Percentiles rank a stretch among this genome's conserved stretches.
Conservation (phyloP, 1,139 yeast genomes). For the Magnusiomyces clavatus region DNA sequence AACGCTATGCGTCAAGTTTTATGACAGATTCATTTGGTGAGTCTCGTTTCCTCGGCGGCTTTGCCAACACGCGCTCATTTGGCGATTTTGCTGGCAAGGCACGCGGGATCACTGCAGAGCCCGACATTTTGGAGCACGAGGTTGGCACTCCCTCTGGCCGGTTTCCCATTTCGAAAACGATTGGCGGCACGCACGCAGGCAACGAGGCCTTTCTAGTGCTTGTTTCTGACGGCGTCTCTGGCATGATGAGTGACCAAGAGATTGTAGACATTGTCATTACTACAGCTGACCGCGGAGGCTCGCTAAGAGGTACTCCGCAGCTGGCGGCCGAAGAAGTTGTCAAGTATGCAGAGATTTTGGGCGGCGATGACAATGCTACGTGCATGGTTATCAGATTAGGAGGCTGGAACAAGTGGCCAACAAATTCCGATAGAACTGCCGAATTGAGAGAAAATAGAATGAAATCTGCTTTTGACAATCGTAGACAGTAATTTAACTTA, state of each 20-base stretch:
- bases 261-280: constrained; percentile 76
- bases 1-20: constrained; percentile 63
- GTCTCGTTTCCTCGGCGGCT: constrained; percentile 61
- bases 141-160: constrained; percentile 40
- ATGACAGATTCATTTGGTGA: constrained; percentile 92
- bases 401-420: constrained; percentile 95
- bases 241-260: constrained; percentile 79
- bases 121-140: constrained; percentile 64
- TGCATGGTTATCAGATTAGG: constrained; percentile 69
- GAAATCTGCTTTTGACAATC: constrained; percentile 37
- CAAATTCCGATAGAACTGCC: constrained; percentile 69
- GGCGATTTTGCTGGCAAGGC: constrained; percentile 79
- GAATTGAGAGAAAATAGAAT: constrained; percentile 67
- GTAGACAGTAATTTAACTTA: constrained; percentile 5
- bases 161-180: constrained; percentile 29
- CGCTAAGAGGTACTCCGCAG: constrained; percentile 72
- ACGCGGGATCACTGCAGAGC: constrained; percentile 86
- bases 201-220: constrained; percentile 75
- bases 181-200: constrained; percentile 39
- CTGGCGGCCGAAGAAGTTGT: constrained; percentile 79
- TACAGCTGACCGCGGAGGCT: constrained; percentile 60
- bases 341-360: constrained; percentile 74
- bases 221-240: constrained; percentile 83
- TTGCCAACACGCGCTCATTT: constrained; percentile 89
- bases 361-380: constrained; percentile 93